phyloP scores from a whole-genome alignment of 2,329 filamentous ascomycete species.

The Pyrenochaeta sp. region DNA sequence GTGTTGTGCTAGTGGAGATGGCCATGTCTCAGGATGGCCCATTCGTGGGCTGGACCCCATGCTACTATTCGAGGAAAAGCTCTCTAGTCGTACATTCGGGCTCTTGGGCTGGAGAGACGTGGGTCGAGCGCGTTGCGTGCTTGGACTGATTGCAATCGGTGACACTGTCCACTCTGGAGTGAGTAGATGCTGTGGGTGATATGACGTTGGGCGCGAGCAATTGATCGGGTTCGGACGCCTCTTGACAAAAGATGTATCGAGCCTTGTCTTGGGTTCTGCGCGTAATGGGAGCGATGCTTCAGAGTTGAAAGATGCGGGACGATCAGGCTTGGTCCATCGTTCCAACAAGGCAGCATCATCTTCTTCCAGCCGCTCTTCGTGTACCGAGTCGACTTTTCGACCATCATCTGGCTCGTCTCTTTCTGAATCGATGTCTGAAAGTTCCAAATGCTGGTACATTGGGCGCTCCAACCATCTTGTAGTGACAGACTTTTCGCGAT shows the following conservation, averaged over 20 bases:
- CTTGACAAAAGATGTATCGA: conserved; percentile 24
- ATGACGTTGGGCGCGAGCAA: conserved; percentile 26
- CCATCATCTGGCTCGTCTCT: conserved; percentile 1
- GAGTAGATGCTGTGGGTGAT: conserved; percentile 26
- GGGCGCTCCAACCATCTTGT: conserved; percentile 38
- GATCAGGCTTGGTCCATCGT: conserved; percentile 27
- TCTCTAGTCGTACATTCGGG: conserved; percentile 15
- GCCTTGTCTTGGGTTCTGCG: conserved; percentile 16
- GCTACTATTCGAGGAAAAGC: conserved; percentile 24
- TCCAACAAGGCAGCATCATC: conserved; percentile 18
- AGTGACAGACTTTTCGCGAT: conserved; percentile 32
- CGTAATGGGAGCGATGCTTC: conserved; percentile 18
- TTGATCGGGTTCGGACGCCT: conserved; percentile 19
- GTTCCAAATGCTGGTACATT: conserved; percentile 28
- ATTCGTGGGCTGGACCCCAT: conserved; percentile 21
- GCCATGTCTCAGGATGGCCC: conserved; percentile 23
- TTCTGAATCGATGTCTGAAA: conserved; percentile 24
- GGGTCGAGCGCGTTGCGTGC: conserved; percentile 19
- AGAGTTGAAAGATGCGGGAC: conserved; percentile 26
- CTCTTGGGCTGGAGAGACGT: conserved; percentile 21
- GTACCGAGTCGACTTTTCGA: not conserved
- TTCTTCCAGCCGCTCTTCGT: conserved; percentile 4
- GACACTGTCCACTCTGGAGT: conserved; percentile 32
- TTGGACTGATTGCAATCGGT: conserved; percentile 25
- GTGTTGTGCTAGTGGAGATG: conserved; percentile 15